Base-by-base conservation (phyloP, 768 basidiomycete species). In the Lactifluus volemus region DNA sequence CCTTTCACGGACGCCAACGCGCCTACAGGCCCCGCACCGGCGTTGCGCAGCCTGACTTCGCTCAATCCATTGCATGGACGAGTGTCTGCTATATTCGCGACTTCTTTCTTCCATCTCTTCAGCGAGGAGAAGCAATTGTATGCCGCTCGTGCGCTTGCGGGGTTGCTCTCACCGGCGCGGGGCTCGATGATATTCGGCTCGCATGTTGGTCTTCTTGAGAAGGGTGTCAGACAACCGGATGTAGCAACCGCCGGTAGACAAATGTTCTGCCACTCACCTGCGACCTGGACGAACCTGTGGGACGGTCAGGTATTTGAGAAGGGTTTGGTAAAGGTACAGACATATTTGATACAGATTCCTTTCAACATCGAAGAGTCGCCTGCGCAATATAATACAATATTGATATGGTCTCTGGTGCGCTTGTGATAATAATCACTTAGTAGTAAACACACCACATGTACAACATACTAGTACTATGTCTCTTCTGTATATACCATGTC, bases 51-150 rank as follows among this genome's bases (percentile, higher is more conserved):
- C 2, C 59, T 81, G 34, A 73, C 58, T 1, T 77, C 78, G 0
- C 70, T 84, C 39, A 80, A 72, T 19, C 75, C 77, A 6, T 71
- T 83, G 9, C 76, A 67, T 50, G 79, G 80, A 3, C 76, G 72
- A 25, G 69, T 82, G 42, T 76, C 80, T 11, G 78, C 70, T 5
- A 80, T 85, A 19, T 78, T 82, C 65, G 77, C 78, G 2, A 73
- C 77, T 12, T 70, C 77, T 6, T 72, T 84, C 68, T 84, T 85
- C 67, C 73, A 76, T 68, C 67, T 83, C 34, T 84, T 84, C 56
- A 12, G 8, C 12, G 56, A 58, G 49, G 56, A 41, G 49, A 30
- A 71, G 29, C 81, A 84, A 63, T 57, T 70, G 12, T 63, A 75
- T 30, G 69, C 82, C 45, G 81, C 78, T 3, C 70, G 68, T 19